phyloP scores from a whole-genome alignment of 2,329 filamentous ascomycete species.

The Penicillium vulpinum region DNA sequence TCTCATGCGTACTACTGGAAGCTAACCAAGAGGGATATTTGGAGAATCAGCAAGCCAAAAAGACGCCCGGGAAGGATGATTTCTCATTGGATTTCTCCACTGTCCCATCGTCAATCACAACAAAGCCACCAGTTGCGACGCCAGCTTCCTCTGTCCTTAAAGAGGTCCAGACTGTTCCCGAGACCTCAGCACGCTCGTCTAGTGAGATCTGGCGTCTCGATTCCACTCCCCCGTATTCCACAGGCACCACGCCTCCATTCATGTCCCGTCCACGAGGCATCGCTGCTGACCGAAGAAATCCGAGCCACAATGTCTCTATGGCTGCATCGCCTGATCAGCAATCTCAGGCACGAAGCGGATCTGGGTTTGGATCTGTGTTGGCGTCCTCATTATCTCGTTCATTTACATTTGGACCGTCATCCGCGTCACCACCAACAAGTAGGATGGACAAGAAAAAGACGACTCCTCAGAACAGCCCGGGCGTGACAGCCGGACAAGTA shows the following conservation, averaged over 20 bases:
- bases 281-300: slow-evolving; percentile 43
- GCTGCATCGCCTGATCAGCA: slow-evolving; percentile 46
- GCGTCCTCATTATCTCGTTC: slow-evolving; percentile 49
- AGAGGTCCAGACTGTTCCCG: slow-evolving; percentile 35
- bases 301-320: slow-evolving; percentile 42
- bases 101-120: slow-evolving; percentile 41
- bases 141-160: slow-evolving; percentile 37
- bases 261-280: slow-evolving; percentile 44
- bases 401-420: slow-evolving; percentile 46
- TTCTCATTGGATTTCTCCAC: slow-evolving; percentile 52
- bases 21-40: slow-evolving; percentile 45
- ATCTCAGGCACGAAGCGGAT: slow-evolving; percentile 39
- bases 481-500: slow-evolving; percentile 25
- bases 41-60: slow-evolving; percentile 26
- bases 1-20: slow-evolving; percentile 60
- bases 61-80: slow-evolving; percentile 45
- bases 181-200: slow-evolving; percentile 53
- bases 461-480: slow-evolving; percentile 40
- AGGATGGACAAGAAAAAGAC: slow-evolving; percentile 37
- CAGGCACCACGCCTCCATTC: slow-evolving; percentile 54
- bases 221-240: slow-evolving; percentile 54
- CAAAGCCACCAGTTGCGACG: slow-evolving; percentile 45
- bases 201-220: slow-evolving; percentile 53
- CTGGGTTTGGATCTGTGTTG: slow-evolving; percentile 44
- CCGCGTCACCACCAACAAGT: slow-evolving; percentile 43